Conservation (phyloP, 352 stramenopile genomes). For the Labyrinthula sp. region DNA sequence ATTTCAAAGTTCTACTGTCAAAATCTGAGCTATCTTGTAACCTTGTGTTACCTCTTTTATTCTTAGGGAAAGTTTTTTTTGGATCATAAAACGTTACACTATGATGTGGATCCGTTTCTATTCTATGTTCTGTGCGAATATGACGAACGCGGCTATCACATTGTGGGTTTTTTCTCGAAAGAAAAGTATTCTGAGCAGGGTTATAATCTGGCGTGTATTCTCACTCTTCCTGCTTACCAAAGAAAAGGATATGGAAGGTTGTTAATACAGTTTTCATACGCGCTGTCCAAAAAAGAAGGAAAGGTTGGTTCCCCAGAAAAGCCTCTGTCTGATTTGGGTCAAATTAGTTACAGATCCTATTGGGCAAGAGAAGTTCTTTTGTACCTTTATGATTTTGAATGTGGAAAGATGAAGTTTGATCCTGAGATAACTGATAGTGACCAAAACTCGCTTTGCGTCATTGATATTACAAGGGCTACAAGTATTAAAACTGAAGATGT, state of each 20-base stretch:
- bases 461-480: conserved; percentile 72
- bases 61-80: conserved; percentile 95
- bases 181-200: conserved; percentile 90
- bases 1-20: conserved; percentile 82
- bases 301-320: conserved; percentile 95
- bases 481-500: conserved; percentile 87
- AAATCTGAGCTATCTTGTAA: conserved; percentile 92
- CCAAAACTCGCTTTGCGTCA: conserved; percentile 65
- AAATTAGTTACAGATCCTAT: conserved; percentile 94
- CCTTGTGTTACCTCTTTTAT: too few species aligned
- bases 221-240: conserved; percentile 96
- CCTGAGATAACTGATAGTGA: conserved; percentile 1
- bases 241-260: conserved; percentile 96
- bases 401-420: conserved; percentile 34
- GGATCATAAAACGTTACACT: conserved; percentile 98
- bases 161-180: conserved; percentile 91
- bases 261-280: conserved; percentile 96
- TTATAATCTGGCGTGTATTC: conserved; percentile 98
- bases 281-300: conserved; percentile 90
- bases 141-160: conserved; percentile 41
- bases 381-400: conserved; percentile 34
- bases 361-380: conserved; percentile 79
- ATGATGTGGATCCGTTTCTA: conserved; percentile 96
- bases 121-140: conserved; percentile 97
- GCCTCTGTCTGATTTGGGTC: conserved; percentile 89